Evolutionary conservation across 495 filamentous ascomycete species (phyloP).

Genomic region (Monascus purpureus): DNA sequence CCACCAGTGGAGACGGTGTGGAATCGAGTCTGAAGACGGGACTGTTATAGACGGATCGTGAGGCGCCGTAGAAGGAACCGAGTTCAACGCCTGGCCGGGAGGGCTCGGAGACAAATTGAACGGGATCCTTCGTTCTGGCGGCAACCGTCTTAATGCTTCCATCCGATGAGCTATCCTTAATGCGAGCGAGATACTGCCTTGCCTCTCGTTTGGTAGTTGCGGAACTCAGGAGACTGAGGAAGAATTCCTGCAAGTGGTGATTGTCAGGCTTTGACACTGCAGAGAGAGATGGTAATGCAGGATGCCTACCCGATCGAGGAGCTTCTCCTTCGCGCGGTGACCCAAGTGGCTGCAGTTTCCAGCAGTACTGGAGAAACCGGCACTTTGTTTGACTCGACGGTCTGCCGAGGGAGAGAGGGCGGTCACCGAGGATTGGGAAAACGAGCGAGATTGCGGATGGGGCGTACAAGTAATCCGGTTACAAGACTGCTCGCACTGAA

Average conservation of each 20-base stretch:
- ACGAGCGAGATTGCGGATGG: slow-evolving; percentile 4
- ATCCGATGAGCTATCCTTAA: slow-evolving; percentile 35
- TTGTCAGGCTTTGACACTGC: background rate
- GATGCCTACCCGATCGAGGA: slow-evolving; percentile 25
- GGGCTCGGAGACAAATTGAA: slow-evolving; percentile 6
- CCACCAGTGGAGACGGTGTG: slow-evolving; percentile 17
- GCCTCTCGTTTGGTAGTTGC: slow-evolving; percentile 85
- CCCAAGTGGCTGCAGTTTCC: slow-evolving; percentile 11
- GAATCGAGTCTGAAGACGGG: slow-evolving; percentile 45
- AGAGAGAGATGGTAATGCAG: too few relatives aligned
- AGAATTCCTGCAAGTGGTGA: slow-evolving; percentile 49
- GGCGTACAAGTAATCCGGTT: slow-evolving; percentile 12
- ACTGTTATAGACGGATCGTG: slow-evolving; percentile 45
- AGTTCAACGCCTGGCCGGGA: slow-evolving; percentile 40
- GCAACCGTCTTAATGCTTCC: slow-evolving; percentile 7
- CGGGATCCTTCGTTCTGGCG: slow-evolving; percentile 8
- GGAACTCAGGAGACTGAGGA: slow-evolving; percentile 67
- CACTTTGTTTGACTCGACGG: slow-evolving; percentile 15
- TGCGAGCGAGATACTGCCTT: slow-evolving; percentile 70
- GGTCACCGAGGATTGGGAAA: slow-evolving; percentile 6
- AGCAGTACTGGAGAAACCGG: slow-evolving; percentile 21
- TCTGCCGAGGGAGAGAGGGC: slow-evolving; percentile 8
- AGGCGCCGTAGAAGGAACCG: slow-evolving; percentile 45
- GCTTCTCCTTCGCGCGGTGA: slow-evolving; percentile 34
- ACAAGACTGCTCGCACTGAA: slow-evolving; percentile 2